A percentile compares a stretch with the other conserved stretches of the same genome.
Evolutionary conservation across 225 moss, liverwort and hornwort genomes (phyloP).

Genomic region (Physcomitrellopsis africana): DNA sequence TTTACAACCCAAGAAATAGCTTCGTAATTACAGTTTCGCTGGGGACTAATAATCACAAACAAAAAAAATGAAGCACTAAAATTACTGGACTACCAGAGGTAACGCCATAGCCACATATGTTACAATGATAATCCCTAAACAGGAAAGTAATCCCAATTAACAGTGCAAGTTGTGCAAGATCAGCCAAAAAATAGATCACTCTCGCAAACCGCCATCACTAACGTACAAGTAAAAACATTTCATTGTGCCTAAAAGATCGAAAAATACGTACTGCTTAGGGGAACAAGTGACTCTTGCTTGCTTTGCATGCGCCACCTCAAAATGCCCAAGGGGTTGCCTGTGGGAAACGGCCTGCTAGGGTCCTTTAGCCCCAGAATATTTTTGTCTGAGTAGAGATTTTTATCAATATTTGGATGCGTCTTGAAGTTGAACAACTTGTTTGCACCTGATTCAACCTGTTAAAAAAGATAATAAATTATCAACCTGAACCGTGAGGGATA

Average conservation of each 20-base stretch:
- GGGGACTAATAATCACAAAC: not conserved
- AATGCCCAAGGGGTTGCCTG: slow-evolving; percentile 78
- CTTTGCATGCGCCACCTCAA: slow-evolving; percentile 93
- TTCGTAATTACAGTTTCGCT: not conserved
- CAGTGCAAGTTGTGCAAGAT: not conserved
- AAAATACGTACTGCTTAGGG: slow-evolving; percentile 80
- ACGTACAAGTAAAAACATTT: not conserved
- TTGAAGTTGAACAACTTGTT: slow-evolving; percentile 74
- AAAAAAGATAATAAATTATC: not conserved
- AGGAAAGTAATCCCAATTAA: not conserved
- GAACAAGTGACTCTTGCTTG: slow-evolving; percentile 88
- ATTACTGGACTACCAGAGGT: not conserved
- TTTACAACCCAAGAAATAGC: not conserved
- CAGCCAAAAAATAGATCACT: not conserved
- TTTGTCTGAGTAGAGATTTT: slow-evolving; percentile 72
- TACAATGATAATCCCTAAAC: not conserved
- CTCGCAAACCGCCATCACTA: too few species aligned
- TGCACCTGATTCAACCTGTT: slow-evolving; percentile 78
- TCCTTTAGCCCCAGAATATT: slow-evolving; percentile 81
- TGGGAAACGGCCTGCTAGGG: slow-evolving; percentile 79
- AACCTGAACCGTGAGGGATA: not conserved
- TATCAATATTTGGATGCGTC: slow-evolving; percentile 91
- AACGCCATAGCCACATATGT: not conserved
- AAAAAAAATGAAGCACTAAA: not conserved
- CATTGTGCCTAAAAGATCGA: not conserved